Percentiles rank a stretch among this genome's conserved stretches.
Evolutionary conservation across 306 rosid genomes (phyloP).

Genomic region (Dalbergia oliveri): DNA sequence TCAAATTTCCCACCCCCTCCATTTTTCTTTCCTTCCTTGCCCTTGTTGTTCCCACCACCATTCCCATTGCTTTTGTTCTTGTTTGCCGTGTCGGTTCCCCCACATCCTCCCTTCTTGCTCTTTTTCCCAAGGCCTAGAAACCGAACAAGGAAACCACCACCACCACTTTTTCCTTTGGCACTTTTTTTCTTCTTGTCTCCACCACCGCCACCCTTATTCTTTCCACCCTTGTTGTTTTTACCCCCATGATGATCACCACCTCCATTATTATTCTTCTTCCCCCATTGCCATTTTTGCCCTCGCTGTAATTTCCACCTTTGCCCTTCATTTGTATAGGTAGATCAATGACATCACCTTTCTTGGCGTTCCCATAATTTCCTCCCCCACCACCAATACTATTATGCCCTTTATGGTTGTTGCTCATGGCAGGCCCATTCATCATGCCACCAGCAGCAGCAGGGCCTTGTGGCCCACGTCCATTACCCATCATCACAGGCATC

Average conservation of each 20-base stretch:
- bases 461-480: slow-evolving; percentile 64
- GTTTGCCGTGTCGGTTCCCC: slow-evolving; percentile 42
- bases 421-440: slow-evolving; percentile 65
- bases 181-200: slow-evolving; percentile 56
- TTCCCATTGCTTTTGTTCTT: slow-evolving; percentile 49
- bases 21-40: slow-evolving; percentile 61
- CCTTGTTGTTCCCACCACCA: slow-evolving; percentile 55
- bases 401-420: slow-evolving; percentile 56
- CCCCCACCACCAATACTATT: slow-evolving; percentile 54
- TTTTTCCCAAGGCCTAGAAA: slow-evolving; percentile 69
- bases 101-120: slow-evolving; percentile 61
- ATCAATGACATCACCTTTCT: slow-evolving; percentile 81
- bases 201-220: slow-evolving; percentile 47
- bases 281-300: slow-evolving; percentile 63
- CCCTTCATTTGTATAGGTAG: slow-evolving; percentile 65
- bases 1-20: slow-evolving; percentile 42
- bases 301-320: slow-evolving; percentile 59
- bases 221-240: slow-evolving; percentile 59
- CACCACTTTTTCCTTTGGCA: slow-evolving; percentile 51
- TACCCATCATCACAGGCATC: slow-evolving; percentile 59
- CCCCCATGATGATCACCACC: slow-evolving; percentile 46
- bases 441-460: slow-evolving; percentile 46
- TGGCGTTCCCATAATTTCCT: slow-evolving; percentile 52
- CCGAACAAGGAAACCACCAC: slow-evolving; percentile 57
- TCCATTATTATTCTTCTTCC: slow-evolving; percentile 50